A percentile compares a stretch with the other conserved stretches of the same genome.
phyloP scores from a whole-genome alignment of 176 grass and related monocot species.

The Avena sativa region DNA sequence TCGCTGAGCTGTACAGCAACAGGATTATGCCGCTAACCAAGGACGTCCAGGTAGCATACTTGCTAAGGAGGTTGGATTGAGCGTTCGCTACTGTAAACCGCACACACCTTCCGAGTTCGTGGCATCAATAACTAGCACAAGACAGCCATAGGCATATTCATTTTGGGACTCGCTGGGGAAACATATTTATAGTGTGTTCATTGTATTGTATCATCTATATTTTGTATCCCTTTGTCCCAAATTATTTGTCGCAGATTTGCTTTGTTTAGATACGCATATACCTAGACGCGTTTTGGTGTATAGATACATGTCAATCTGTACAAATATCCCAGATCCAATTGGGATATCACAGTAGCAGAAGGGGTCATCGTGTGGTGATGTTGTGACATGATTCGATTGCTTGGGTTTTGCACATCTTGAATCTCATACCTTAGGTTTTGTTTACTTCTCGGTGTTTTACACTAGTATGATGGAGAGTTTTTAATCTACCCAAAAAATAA shows the following conservation, averaged over 20 bases:
- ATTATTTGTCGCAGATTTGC: too few relatives aligned
- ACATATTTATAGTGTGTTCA: background rate
- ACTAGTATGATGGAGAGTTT: too few relatives aligned
- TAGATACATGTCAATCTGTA: too few relatives aligned
- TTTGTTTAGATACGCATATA: too few relatives aligned
- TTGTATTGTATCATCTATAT: background rate
- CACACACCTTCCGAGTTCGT: background rate
- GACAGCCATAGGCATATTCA: background rate
- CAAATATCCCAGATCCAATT: too few relatives aligned
- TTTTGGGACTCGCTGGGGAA: slow-evolving; percentile 27
- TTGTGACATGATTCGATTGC: background rate
- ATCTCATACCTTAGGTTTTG: background rate
- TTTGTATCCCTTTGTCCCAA: background rate
- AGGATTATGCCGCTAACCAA: slow-evolving; percentile 99
- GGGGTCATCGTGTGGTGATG: background rate
- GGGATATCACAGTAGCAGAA: background rate
- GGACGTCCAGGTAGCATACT: slow-evolving; percentile 79
- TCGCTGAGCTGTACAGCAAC: slow-evolving; percentile 72
- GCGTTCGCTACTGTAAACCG: background rate
- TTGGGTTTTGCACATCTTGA: background rate
- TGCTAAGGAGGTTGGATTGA: slow-evolving; percentile 88
- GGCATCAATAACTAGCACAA: background rate
- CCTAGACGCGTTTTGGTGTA: background rate
- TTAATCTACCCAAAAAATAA: too few relatives aligned
- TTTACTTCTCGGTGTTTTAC: too few relatives aligned